These are phyloP conservation scores for Gryganskiella cystojenkinii DNA, from an alignment of 192 early-diverging fungal species.

Conservation along the genomic window DNA sequence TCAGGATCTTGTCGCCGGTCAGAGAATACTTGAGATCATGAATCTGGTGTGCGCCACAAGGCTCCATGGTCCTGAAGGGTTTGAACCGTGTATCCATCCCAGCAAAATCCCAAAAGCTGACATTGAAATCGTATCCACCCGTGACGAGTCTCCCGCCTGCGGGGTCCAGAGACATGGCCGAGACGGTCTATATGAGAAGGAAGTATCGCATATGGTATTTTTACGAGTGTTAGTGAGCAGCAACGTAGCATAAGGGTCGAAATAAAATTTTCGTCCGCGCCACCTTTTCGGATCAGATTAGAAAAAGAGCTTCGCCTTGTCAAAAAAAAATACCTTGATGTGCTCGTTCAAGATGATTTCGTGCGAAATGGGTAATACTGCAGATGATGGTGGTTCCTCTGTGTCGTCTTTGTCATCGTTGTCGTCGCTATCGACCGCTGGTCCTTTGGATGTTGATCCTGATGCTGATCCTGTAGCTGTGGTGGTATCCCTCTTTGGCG, in stretches of 20 bases:
- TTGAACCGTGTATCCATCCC: conserved; percentile 82
- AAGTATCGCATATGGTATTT: neutral
- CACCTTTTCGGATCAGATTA: neutral
- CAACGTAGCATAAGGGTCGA: neutral
- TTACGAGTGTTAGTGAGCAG: neutral
- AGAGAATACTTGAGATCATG: conserved; percentile 82
- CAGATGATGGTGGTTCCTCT: conserved; percentile 42
- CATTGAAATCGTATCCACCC: conserved; percentile 82
- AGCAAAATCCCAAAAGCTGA: conserved; percentile 95
- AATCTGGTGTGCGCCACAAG: conserved; percentile 83
- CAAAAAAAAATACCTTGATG: conserved; percentile 62
- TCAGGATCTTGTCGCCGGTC: conserved; percentile 80
- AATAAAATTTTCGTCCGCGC: neutral
- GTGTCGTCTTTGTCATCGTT: conserved; percentile 58
- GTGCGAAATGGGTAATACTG: conserved; percentile 71
- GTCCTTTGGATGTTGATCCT: neutral
- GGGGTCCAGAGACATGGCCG: conserved; percentile 85
- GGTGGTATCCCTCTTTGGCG: too few species aligned
- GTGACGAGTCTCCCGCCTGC: conserved; percentile 80
- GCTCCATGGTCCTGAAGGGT: conserved; percentile 84
- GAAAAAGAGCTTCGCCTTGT: too few species aligned
- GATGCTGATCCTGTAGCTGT: neutral
- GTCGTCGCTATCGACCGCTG: conserved; percentile 9
- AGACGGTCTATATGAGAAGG: conserved; percentile 66
- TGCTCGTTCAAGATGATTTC: conserved; percentile 76